phyloP scores from a whole-genome alignment of 1,139 yeast genomes.

The Saccharomyces pastorianus region DNA sequence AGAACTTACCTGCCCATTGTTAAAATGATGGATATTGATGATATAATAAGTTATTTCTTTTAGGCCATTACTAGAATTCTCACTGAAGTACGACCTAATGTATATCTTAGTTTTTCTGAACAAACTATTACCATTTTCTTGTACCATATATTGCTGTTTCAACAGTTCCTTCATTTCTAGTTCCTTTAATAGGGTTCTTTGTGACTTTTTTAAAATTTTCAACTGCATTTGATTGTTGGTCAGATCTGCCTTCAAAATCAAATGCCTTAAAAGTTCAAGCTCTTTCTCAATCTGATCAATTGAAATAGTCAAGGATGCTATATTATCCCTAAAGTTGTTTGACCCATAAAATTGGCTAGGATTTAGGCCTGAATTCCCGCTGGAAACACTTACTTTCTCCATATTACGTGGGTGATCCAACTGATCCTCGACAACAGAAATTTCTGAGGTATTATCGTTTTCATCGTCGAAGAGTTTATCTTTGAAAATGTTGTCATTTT shows the following conservation, averaged over 20 bases:
- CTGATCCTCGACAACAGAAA: slow-evolving; percentile 7
- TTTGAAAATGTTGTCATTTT: neutral
- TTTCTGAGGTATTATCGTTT: slow-evolving; percentile 5
- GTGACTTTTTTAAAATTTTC: slow-evolving; percentile 59
- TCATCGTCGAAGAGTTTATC: slow-evolving; percentile 9
- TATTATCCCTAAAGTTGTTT: slow-evolving; percentile 6
- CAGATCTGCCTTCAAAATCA: slow-evolving; percentile 71
- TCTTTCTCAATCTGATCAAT: slow-evolving; percentile 60
- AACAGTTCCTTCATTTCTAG: slow-evolving; percentile 63
- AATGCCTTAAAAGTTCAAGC: slow-evolving; percentile 52
- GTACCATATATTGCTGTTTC: slow-evolving; percentile 73
- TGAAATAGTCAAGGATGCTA: slow-evolving; percentile 41
- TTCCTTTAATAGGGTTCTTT: slow-evolving; percentile 58
- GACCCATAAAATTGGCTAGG: neutral
- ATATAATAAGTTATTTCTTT: slow-evolving; percentile 62
- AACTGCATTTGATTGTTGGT: slow-evolving; percentile 68
- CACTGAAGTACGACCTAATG: slow-evolving; percentile 60
- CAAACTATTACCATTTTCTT: slow-evolving; percentile 72
- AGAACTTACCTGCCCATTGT: slow-evolving; percentile 50
- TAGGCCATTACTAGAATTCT: slow-evolving; percentile 42
- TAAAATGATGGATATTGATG: slow-evolving; percentile 60
- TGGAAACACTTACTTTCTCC: neutral
- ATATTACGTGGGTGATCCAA: neutral
- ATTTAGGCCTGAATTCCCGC: neutral
- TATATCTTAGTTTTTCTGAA: slow-evolving; percentile 59